Percentiles rank a stretch among this genome's conserved stretches.
Conservation (phyloP, 805 yeast species). For the Yarrowia sp. region DNA sequence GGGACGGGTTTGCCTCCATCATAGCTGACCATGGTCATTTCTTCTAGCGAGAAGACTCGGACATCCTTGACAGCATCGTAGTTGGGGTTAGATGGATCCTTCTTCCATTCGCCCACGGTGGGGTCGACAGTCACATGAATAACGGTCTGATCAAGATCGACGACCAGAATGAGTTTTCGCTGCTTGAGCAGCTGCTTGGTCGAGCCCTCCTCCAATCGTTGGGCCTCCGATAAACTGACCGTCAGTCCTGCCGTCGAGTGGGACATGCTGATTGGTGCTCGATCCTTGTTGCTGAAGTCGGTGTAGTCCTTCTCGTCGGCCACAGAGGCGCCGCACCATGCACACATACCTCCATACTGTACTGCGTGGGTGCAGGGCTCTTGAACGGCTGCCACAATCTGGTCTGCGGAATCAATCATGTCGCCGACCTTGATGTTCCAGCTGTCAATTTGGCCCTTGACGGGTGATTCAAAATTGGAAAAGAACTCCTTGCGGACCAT, state of each 20-base stretch:
- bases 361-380: constrained; percentile 92
- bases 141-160: constrained; percentile 95
- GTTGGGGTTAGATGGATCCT: constrained; percentile 79
- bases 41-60: constrained; percentile 68
- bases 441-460: constrained; percentile 61
- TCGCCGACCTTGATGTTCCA: constrained; percentile 57
- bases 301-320: constrained; percentile 63
- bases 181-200: constrained; percentile 58
- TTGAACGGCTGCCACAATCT: constrained; percentile 52
- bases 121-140: constrained; percentile 98
- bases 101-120: constrained; percentile 94
- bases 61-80: constrained; percentile 83
- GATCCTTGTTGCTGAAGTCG: constrained; percentile 60
- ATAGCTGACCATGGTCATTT: constrained; percentile 43
- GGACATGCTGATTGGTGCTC: constrained; percentile 85
- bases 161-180: constrained; percentile 79
- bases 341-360: constrained; percentile 93
- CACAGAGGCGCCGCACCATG: constrained; percentile 80
- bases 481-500: constrained; percentile 39
- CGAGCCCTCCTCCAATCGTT: constrained; percentile 67
- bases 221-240: constrained; percentile 83
- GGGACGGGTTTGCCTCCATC: constrained; percentile 43
- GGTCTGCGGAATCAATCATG: constrained; percentile 48
- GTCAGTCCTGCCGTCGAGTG: constrained; percentile 83
- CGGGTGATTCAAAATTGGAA: constrained; percentile 70